Base-by-base conservation (phyloP, 1,284 basidiomycete genomes). In the Ceratobasidium sp. region DNA sequence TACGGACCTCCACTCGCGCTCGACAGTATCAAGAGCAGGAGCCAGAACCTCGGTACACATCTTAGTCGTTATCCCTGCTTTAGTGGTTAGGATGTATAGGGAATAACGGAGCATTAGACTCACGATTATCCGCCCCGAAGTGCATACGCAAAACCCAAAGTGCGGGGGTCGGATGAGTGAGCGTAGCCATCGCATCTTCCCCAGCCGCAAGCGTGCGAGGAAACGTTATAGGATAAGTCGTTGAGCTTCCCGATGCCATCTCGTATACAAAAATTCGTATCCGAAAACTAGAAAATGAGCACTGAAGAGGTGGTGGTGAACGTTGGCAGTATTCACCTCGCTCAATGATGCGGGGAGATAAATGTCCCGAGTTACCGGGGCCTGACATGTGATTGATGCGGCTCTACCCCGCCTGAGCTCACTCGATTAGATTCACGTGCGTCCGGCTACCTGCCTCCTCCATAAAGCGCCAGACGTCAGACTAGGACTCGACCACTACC, bases 61-160 rank as follows among this genome's bases (percentile, higher is more conserved):
- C 6, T 82, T 81, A 48, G 86, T 84, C 0, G 91, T 92, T 57
- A 72, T 45, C 48, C 67, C 67, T 72, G 11, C 22, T 19, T 15
- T 14, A 9, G 8, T 14, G 41, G n/a, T n/a, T n/a, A 47, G n/a
- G 19, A 48, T n/a, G 41, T 50, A 27, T n/a, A 7, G 8, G 8
- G n/a, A n/a, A 63, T 17, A 17, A 9, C 22, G 27, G 5, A 6
- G 5, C 7, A 31, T n/a, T 57, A 27, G 36, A 29, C 53, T 95
- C 83, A 17, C 94, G 89, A 79, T 88, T 93, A 82, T 96, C 94
- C 33, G 86, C 84, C 22, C 90, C 91, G 79, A 93, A 91, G 80
- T 93, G 92, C 75, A 94, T 81, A 80, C 94, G 93, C 73, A 94
- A 87, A 57, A 93, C 84, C 93, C 92, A 94, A 27, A 91, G 53